Conservation (phyloP, 768 basidiomycete genomes). For the Trametes cinnabarina region DNA sequence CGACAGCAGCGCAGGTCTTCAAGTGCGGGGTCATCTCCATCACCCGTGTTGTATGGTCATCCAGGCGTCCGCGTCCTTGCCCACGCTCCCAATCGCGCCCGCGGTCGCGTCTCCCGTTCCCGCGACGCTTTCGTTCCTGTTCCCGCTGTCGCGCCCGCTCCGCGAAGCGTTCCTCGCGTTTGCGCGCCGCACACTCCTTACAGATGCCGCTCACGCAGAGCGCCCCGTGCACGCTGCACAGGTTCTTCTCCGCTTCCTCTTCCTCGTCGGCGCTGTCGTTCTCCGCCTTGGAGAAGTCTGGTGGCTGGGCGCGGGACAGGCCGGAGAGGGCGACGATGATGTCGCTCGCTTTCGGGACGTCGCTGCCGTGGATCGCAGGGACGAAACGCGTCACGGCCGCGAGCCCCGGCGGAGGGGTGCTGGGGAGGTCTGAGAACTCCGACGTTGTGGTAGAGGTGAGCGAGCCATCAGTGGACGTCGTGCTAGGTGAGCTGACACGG, state of each 20-base stretch:
- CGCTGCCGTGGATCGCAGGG: slow-evolving; percentile 2
- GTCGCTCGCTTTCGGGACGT: not conserved
- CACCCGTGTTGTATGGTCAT: not conserved
- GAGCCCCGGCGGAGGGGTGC: slow-evolving; percentile 25
- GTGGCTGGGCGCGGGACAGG: not conserved
- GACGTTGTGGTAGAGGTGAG: not conserved
- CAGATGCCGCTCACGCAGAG: slow-evolving; percentile 15
- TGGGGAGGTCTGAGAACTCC: not conserved
- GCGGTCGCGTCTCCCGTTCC: not conserved
- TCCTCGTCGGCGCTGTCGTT: not conserved
- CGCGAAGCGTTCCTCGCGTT: slow-evolving; percentile 1
- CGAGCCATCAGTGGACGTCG: not conserved
- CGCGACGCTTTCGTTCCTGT: not conserved
- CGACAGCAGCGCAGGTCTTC: not conserved
- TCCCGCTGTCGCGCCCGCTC: slow-evolving; percentile 4
- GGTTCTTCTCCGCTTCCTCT: not conserved
- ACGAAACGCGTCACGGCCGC: slow-evolving; percentile 33
- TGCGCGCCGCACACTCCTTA: slow-evolving; percentile 4
- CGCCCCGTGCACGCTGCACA: slow-evolving; percentile 10
- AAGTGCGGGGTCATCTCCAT: not conserved
- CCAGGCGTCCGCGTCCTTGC: not conserved
- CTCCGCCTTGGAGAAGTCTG: not conserved
- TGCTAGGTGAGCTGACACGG: not conserved
- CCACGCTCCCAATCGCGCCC: not conserved
- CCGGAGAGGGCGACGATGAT: not conserved